Base-by-base conservation (phyloP, 495 filamentous ascomycete genomes). In the Cetradonia linearis region DNA sequence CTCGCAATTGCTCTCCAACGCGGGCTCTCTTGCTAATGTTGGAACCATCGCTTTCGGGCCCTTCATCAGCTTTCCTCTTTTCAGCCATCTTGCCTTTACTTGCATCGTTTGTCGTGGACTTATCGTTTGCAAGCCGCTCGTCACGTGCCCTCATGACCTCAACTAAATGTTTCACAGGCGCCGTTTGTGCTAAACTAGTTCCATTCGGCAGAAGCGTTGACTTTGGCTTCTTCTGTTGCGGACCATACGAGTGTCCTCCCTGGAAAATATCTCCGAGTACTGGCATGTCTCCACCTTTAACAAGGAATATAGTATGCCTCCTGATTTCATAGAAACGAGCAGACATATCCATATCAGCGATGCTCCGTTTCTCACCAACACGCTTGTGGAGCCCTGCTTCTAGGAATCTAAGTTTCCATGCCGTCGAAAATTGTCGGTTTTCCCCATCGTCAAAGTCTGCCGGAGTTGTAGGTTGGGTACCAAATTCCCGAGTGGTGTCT, bases 61-160 rank as follows among this genome's bases (percentile, higher is more conserved):
- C 60, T 30, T 69, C 63, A 7, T 62, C 62, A n/a, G 69, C 69
- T 52, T 67, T 70, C 52, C 71, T 62, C 64, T 73, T 71, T 5
- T 44, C 34, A 49, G 50, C 28, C 0, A 47, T 47, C 14, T 16
- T 42, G 2, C 71, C 63, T 56, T 73, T 73, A n/a, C 47, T 20
- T n/a, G 53, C 30, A 10, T 25, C 8, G n/a, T 48, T 56, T n/a
- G 38, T 27, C 23, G 18, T 9, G 0, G 34, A 57, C 16, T 53
- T 25, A 16, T 8, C 33, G 8, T 55, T 31, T 48, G 25, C 34
- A 31, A 47, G 10, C 33, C 49, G 31, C 10, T 31, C 34, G 13
- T 46, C 20, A 13, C 25, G 20, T 46, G 10, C 9, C 40, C n/a
- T n/a, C 7, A 10, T n/a, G 5, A 44, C n/a, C 0, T 44, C 6